Base-by-base conservation (phyloP, 441 rosid genomes). In the Omphalea diandra region DNA sequence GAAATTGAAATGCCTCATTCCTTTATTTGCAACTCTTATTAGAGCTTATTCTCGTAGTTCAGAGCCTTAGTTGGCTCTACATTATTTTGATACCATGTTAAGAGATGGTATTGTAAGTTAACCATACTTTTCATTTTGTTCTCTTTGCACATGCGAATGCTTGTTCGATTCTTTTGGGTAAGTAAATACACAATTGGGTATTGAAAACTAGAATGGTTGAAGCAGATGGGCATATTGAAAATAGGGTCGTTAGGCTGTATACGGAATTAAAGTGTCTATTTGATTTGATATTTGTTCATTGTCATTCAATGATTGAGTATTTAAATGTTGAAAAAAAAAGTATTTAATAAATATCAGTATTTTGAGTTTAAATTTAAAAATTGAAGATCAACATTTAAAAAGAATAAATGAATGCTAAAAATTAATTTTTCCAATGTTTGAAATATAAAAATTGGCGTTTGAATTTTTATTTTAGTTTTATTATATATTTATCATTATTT, bases 161-260 rank as follows among this genome's bases (percentile, higher is more conserved):
- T 27, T 49, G 59, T 62, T 71, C 70, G 56, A 29, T 75, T 50
- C 26, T 32, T 73, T 29, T 66, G 26, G 78, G 89, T 52, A 79
- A 68, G 77, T 78, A 83, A 66, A 76, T 85, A 0, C 89, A 82
- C 36, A 70, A 63, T 33, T 81, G 80, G 85, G 86, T 83, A 22
- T 17, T 67, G 0, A 82, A 84, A 75, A 86, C 82, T 65, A 87
- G 84, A 14, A 78, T 78, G 22, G 41, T 75, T 44, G 43, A 22
- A 4, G 77, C 76, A 18, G 89, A 85, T 65, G 79, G 81, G 59
- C 83, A 85, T 76, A 83, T 82, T 20, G 85, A 83, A 70, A 86
- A 85, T 5, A 80, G 76, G 20, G 46, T 83, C 41, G 26, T 83
- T 10, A 29, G 85, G 41, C 2, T 84, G 56, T 83, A 81, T 40